Percentiles rank a stretch among this genome's conserved stretches.
phyloP scores from a whole-genome alignment of 2,329 filamentous ascomycete species.

The Hirsutella thompsonii region DNA sequence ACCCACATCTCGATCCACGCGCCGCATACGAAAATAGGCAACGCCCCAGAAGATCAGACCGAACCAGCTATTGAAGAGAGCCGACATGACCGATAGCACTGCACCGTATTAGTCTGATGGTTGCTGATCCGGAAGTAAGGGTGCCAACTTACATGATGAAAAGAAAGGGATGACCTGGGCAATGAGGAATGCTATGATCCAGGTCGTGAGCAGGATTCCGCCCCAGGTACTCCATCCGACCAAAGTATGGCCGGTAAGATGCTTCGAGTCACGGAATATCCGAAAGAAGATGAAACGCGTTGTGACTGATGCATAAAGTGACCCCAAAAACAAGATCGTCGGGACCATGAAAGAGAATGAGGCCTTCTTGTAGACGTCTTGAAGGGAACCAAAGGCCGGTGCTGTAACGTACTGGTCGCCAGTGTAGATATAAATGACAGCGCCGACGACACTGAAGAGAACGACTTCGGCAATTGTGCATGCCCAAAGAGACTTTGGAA shows the following conservation, averaged over 20 bases:
- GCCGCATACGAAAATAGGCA: conserved; percentile 66
- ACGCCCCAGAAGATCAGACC: conserved; percentile 93
- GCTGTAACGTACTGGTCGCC: conserved; percentile 81
- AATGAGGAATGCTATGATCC: conserved; percentile 85
- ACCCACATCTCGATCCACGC: conserved; percentile 43
- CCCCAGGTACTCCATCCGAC: conserved; percentile 72
- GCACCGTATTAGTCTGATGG: conserved; percentile 1
- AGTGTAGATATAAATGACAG: conserved; percentile 73
- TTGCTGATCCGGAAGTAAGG: not conserved
- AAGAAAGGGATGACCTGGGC: conserved; percentile 93
- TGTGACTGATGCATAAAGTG: conserved; percentile 81
- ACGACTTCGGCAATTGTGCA: conserved; percentile 83
- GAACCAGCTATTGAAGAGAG: conserved; percentile 84
- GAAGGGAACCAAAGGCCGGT: conserved; percentile 76
- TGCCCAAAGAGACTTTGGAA: conserved; percentile 84
- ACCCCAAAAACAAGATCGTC: conserved; percentile 82
- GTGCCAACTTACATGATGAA: conserved; percentile 50
- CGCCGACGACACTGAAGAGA: conserved; percentile 74
- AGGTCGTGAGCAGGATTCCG: conserved; percentile 54
- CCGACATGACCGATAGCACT: conserved; percentile 66
- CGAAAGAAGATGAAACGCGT: conserved; percentile 89
- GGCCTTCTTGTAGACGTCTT: conserved; percentile 72
- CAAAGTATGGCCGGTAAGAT: conserved; percentile 70
- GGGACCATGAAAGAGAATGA: conserved; percentile 93
- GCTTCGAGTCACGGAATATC: conserved; percentile 66